Evolutionary conservation across 2,329 filamentous ascomycete species (phyloP).

Genomic region (Dactylonectria estremocensis): DNA sequence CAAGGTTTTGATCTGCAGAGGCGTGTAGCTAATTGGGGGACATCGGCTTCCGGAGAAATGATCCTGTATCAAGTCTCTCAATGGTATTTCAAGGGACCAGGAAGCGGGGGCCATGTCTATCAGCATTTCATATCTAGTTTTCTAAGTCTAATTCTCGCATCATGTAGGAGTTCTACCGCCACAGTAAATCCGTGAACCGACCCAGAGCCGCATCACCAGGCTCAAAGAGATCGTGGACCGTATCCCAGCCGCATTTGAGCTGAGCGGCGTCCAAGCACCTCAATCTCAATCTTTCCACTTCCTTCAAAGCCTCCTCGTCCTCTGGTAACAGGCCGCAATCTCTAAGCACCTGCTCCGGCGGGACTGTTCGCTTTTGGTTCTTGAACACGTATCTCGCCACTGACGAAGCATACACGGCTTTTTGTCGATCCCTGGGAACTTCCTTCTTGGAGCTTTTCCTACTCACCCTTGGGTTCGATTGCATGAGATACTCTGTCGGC

Average conservation of each 20-base stretch:
- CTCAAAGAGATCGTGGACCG: slow-evolving; percentile 15
- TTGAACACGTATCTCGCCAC: slow-evolving; percentile 25
- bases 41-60: no score
- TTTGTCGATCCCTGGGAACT: slow-evolving; percentile 1
- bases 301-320: slow-evolving; percentile 2
- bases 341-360: slow-evolving; percentile 11
- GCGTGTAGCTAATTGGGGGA: no score
- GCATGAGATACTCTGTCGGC: slow-evolving; percentile 28
- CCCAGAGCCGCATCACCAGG: slow-evolving; percentile 11
- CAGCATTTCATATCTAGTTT: no score
- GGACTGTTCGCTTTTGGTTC: slow-evolving; percentile 16
- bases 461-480: not conserved
- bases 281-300: slow-evolving; percentile 9
- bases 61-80: no score
- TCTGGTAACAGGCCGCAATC: slow-evolving; percentile 13
- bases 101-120: no score
- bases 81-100: no score
- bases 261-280: not conserved
- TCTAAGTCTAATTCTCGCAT: no score
- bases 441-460: not conserved
- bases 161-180: not conserved
- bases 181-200: slow-evolving; percentile 2
- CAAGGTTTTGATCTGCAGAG: no score
- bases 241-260: slow-evolving; percentile 23
- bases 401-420: slow-evolving; percentile 19